Evolutionary conservation across 2,329 filamentous ascomycete genomes (phyloP).

Genomic region (Neoscytalidium dimidiatum): DNA sequence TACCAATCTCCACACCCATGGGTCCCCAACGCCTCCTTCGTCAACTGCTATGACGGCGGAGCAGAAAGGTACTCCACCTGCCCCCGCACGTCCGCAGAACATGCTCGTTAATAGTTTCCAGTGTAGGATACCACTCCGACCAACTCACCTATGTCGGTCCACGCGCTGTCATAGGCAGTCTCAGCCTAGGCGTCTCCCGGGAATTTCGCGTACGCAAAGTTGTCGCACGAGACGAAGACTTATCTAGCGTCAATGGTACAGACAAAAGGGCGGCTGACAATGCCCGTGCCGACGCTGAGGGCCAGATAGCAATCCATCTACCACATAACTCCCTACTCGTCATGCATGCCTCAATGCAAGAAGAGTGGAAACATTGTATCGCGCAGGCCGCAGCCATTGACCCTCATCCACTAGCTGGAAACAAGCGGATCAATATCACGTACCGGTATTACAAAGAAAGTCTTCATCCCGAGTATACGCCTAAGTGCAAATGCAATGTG

Average conservation of each 20-base stretch:
- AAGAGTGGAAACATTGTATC: constrained; percentile 92
- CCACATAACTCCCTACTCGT: constrained; percentile 91
- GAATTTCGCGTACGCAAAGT: constrained; percentile 87
- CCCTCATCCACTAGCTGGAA: constrained; percentile 80
- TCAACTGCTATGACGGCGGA: constrained; percentile 88
- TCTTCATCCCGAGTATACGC: constrained; percentile 76
- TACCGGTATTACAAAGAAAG: constrained; percentile 82
- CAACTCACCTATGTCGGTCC: constrained; percentile 93
- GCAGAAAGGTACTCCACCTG: constrained; percentile 33
- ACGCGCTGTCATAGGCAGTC: constrained; percentile 80
- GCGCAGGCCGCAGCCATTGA: constrained; percentile 74
- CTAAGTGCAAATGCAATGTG: constrained; percentile 73
- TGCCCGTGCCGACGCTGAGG: constrained; percentile 62
- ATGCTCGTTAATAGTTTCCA: neutral
- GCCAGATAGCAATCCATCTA: constrained; percentile 89
- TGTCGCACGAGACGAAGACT: constrained; percentile 60
- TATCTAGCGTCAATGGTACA: constrained; percentile 24
- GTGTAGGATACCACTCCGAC: constrained; percentile 89
- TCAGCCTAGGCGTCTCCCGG: constrained; percentile 88
- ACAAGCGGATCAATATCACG: constrained; percentile 86
- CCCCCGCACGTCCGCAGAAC: neutral
- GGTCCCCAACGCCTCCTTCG: constrained; percentile 87
- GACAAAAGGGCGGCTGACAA: constrained; percentile 28
- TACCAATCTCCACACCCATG: constrained; percentile 74
- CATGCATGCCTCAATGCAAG: constrained; percentile 98